Conservation (phyloP, 2,329 filamentous ascomycete genomes). For the Cordyceps cateniannulata region DNA sequence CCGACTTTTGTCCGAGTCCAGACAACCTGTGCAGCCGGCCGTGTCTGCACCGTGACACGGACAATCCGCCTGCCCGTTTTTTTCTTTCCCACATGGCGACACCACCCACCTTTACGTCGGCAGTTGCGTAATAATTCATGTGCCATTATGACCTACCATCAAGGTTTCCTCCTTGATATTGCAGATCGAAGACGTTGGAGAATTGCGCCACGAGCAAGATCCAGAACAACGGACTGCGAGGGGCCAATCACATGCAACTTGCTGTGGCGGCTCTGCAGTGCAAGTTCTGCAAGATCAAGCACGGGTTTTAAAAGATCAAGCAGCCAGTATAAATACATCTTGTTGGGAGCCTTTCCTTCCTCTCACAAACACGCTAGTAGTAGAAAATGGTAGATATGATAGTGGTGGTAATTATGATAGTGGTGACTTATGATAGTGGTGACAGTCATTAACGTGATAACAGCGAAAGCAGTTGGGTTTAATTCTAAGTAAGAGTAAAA, state of each 20-base stretch:
- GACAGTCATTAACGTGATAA: too few species aligned
- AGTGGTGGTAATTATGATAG: too few species aligned
- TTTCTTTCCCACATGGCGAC: neutral
- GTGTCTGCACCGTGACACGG: neutral
- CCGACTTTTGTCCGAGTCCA: conserved; percentile 9
- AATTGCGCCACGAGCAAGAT: neutral
- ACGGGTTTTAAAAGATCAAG: too few species aligned
- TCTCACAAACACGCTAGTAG: too few species aligned
- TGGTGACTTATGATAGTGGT: too few species aligned
- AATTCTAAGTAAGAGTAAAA: too few species aligned
- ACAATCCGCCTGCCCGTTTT: neutral
- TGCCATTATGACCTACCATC: neutral
- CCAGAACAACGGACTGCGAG: neutral
- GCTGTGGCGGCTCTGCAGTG: neutral
- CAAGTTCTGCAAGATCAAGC: too few species aligned
- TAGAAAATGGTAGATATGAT: too few species aligned
- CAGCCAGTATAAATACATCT: too few species aligned
- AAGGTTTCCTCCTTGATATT: neutral
- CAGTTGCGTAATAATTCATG: neutral
- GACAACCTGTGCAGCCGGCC: neutral
- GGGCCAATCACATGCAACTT: neutral
- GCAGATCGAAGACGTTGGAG: neutral
- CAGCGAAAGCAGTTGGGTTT: too few species aligned
- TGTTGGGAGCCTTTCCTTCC: too few species aligned
- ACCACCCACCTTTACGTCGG: neutral